Conservation (phyloP, 495 filamentous ascomycete genomes). For the Astrothelium subdiscretum region DNA sequence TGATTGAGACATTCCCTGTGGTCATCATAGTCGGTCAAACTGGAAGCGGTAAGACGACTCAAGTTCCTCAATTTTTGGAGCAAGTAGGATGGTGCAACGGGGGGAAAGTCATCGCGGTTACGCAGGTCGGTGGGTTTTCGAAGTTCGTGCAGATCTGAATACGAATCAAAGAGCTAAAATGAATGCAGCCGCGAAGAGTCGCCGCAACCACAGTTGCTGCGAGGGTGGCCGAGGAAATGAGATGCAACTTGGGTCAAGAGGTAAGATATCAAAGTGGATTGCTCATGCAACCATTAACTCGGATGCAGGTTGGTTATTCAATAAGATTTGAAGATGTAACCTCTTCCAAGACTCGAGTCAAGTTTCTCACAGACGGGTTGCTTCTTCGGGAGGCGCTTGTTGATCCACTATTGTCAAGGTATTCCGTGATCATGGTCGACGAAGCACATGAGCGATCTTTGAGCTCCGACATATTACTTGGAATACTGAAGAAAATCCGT, state of each 20-base stretch:
- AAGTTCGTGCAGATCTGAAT: background rate
- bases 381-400: constrained; percentile 88
- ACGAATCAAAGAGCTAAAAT: background rate
- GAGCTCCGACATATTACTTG: constrained; percentile 86
- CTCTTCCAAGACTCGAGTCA: constrained; percentile 78
- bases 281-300: background rate
- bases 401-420: constrained; percentile 82
- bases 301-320: constrained; percentile 67
- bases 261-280: constrained; percentile 7
- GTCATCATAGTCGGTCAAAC: constrained; percentile 33
- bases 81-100: constrained; percentile 73
- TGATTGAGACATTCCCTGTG: constrained; percentile 32
- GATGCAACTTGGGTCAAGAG: constrained; percentile 82
- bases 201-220: constrained; percentile 87
- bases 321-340: constrained; percentile 95
- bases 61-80: constrained; percentile 34
- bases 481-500: constrained; percentile 86
- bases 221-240: constrained; percentile 86
- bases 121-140: constrained; percentile 54
- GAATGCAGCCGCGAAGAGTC: constrained; percentile 68
- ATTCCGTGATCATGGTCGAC: constrained; percentile 97
- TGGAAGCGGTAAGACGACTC: constrained; percentile 37
- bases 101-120: constrained; percentile 75
- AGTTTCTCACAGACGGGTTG: constrained; percentile 93
- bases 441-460: constrained; percentile 95